A percentile compares a stretch with the other conserved stretches of the same genome.
These are phyloP conservation scores for Casuarina glauca DNA, from an alignment of 306 rosid genomes.

Conservation along the genomic window DNA sequence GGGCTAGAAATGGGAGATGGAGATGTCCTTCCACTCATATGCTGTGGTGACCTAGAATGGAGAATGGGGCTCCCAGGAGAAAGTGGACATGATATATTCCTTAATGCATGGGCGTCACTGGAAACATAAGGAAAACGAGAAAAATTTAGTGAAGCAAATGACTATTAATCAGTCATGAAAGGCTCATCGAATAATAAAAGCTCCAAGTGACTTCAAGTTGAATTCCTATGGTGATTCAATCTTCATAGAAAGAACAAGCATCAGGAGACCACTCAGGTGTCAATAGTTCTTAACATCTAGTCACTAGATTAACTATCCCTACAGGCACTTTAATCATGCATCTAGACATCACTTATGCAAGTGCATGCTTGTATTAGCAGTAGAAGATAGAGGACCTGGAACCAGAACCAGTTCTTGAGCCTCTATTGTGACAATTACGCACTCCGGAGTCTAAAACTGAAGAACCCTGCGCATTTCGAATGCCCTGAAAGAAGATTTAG, in stretches of 20 bases:
- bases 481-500: constrained; percentile 48
- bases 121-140: constrained; percentile 37
- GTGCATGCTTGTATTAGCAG: constrained; percentile 8
- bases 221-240: neutral
- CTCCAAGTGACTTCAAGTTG: neutral
- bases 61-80: constrained; percentile 99
- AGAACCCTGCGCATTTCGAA: constrained; percentile 45
- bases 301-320: neutral
- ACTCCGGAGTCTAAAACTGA: constrained; percentile 41
- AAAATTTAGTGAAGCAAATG: constrained; percentile 34
- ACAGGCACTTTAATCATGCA: neutral
- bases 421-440: constrained; percentile 43
- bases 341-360: neutral
- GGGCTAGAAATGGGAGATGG: constrained; percentile 99
- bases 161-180: neutral
- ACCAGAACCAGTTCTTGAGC: constrained; percentile 43
- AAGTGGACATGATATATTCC: constrained; percentile 93
- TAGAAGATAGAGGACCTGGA: constrained; percentile 48
- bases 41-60: constrained; percentile 86
- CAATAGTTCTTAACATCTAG: constrained; percentile 1
- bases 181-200: neutral
- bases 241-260: neutral
- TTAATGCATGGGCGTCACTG: constrained; percentile 76
- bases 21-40: constrained; percentile 78
- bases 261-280: constrained; percentile 3